A percentile compares a stretch with the other conserved stretches of the same genome.
These are phyloP conservation scores for Cystobasidium sp. DNA, from an alignment of 1,284 basidiomycete genomes.

Conservation along the genomic window DNA sequence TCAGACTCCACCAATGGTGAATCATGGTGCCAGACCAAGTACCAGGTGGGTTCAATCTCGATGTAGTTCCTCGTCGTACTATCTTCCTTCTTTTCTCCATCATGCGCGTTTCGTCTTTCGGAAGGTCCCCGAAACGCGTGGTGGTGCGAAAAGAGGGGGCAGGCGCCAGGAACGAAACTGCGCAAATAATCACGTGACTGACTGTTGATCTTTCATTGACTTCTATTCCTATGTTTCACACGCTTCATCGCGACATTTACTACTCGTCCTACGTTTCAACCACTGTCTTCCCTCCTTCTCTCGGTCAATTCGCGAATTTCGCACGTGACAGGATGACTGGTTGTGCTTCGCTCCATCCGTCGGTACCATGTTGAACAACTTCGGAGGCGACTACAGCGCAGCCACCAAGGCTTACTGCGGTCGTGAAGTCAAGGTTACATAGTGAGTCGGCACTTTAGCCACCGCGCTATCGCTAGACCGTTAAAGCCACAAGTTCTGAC, in stretches of 20 bases:
- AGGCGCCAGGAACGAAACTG: neutral
- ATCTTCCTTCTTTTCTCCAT: neutral
- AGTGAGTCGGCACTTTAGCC: constrained; percentile 1
- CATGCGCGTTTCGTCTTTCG: constrained; percentile 19
- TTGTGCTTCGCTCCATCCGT: constrained; percentile 42
- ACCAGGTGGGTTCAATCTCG: constrained; percentile 17
- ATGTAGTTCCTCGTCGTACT: neutral
- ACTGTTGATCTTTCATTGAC: neutral
- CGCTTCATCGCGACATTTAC: neutral
- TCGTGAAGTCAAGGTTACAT: constrained; percentile 42
- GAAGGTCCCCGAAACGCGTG: constrained; percentile 3
- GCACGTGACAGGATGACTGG: constrained; percentile 22
- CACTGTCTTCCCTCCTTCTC: too few relatives aligned
- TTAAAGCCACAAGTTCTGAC: neutral
- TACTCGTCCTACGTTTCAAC: neutral
- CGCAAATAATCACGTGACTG: constrained; percentile 5
- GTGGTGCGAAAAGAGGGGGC: neutral
- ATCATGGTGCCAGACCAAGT: constrained; percentile 38
- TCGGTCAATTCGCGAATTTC: neutral
- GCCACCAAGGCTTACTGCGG: constrained; percentile 48
- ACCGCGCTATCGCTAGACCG: neutral
- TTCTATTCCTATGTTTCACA: neutral
- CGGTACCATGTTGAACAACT: constrained; percentile 41
- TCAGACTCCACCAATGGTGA: constrained; percentile 35
- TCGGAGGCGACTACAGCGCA: constrained; percentile 19